Percentiles rank a stretch among this genome's conserved stretches.
Evolutionary conservation across 495 filamentous ascomycete genomes (phyloP).

Genomic region (Neurospora africana): DNA sequence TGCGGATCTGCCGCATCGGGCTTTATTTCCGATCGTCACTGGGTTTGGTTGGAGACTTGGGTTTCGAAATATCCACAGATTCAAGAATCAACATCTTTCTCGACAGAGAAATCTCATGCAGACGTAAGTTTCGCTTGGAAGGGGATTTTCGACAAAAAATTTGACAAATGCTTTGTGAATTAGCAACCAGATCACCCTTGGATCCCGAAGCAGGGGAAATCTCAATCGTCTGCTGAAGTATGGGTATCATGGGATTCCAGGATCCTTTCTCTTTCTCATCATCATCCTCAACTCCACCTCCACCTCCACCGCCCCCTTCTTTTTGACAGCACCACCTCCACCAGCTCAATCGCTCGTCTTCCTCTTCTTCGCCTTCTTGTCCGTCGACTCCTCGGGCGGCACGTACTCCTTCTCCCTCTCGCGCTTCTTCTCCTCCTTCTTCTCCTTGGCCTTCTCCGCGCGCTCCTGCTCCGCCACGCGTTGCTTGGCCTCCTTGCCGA

Average conservation of each 20-base stretch:
- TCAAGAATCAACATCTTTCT: neutral
- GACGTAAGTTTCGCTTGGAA: neutral
- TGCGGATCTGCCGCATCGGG: neutral
- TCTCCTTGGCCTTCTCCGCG: slow-evolving; percentile 69
- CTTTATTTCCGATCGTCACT: neutral
- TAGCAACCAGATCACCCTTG: neutral
- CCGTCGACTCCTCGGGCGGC: slow-evolving; percentile 64
- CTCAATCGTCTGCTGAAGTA: neutral
- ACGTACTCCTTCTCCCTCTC: slow-evolving; percentile 77
- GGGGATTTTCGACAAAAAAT: neutral
- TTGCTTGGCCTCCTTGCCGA: slow-evolving; percentile 84
- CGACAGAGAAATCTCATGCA: neutral
- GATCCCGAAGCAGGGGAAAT: neutral
- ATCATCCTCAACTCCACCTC: neutral
- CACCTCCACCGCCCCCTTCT: neutral
- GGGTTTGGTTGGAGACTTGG: neutral
- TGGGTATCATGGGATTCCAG: slow-evolving; percentile 22
- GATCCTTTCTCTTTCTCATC: slow-evolving; percentile 1
- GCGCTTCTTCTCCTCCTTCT: slow-evolving; percentile 80
- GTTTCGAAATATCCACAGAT: neutral
- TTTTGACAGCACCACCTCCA: neutral
- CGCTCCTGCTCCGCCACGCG: slow-evolving; percentile 66
- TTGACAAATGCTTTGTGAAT: neutral
- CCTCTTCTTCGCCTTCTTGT: slow-evolving; percentile 50
- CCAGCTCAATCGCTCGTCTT: slow-evolving; percentile 37